phyloP scores from a whole-genome alignment of 768 basidiomycete genomes.

The Leccinum boreale region DNA sequence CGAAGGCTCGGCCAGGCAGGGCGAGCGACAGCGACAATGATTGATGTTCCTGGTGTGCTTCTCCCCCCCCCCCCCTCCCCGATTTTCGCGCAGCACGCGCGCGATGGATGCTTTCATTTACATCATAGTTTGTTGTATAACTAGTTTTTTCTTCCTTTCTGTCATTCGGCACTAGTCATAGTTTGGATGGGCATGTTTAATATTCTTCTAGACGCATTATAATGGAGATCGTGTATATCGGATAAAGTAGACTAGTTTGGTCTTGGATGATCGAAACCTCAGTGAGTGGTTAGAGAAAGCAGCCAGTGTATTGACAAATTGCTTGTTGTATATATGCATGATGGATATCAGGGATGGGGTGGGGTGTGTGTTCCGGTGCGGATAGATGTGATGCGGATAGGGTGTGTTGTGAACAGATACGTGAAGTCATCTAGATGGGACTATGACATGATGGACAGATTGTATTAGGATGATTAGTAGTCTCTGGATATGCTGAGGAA shows the following conservation, averaged over 20 bases:
- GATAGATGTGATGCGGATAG: neutral
- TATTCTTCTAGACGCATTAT: constrained; percentile 8
- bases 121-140: constrained; percentile 16
- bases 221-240: constrained; percentile 5
- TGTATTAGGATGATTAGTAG: constrained; percentile 26
- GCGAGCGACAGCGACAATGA: constrained; percentile 27
- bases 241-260: neutral
- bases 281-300: too few species aligned
- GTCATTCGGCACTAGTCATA: constrained; percentile 7
- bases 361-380: neutral
- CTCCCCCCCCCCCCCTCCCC: neutral
- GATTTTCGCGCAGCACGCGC: neutral
- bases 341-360: neutral
- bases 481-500: constrained; percentile 20
- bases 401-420: neutral
- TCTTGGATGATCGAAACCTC: neutral
- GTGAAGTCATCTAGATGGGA: constrained; percentile 34
- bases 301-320: neutral
- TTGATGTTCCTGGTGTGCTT: constrained; percentile 2
- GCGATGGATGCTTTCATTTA: constrained; percentile 4
- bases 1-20: constrained; percentile 3
- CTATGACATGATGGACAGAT: constrained; percentile 44
- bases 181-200: constrained; percentile 1
- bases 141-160: neutral
- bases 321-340: neutral